A percentile compares a stretch with the other conserved stretches of the same genome.
Evolutionary conservation across 768 basidiomycete genomes (phyloP).

Genomic region (Russula sp.): DNA sequence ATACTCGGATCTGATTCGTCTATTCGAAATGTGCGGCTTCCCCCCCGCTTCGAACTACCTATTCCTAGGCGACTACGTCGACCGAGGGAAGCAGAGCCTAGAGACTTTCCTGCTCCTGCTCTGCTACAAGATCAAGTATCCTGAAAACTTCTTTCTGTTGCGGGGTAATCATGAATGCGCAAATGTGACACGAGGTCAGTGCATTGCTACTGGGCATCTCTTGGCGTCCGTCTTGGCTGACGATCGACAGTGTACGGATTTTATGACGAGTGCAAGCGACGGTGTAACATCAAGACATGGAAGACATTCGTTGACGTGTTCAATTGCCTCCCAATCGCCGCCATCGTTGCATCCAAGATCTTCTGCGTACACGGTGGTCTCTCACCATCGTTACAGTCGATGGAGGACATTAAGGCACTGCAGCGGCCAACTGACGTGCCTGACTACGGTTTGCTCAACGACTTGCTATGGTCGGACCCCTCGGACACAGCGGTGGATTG

Average conservation of each 20-base stretch:
- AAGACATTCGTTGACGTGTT: constrained; percentile 99
- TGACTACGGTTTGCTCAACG: constrained; percentile 95
- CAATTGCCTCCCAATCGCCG: constrained; percentile 97
- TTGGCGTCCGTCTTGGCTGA: constrained; percentile 10
- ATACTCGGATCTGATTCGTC: constrained; percentile 94
- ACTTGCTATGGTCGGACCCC: constrained; percentile 96
- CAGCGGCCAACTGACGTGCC: constrained; percentile 97
- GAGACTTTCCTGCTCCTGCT: constrained; percentile 95
- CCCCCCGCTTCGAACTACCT: constrained; percentile 96
- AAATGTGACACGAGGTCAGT: constrained; percentile 93
- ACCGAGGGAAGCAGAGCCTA: constrained; percentile 95
- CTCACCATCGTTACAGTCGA: constrained; percentile 84
- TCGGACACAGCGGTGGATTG: constrained; percentile 96
- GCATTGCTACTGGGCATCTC: not conserved
- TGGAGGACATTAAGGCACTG: constrained; percentile 99
- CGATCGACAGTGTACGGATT: constrained; percentile 83
- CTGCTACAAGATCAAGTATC: constrained; percentile 99
- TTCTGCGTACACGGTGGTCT: constrained; percentile 98
- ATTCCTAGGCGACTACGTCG: constrained; percentile 98
- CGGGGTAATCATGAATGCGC: constrained; percentile 99
- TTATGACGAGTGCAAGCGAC: constrained; percentile 99
- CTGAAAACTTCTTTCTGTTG: constrained; percentile 97
- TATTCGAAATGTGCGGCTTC: constrained; percentile 99
- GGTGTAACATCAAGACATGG: constrained; percentile 99
- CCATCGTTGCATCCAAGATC: constrained; percentile 98